Evolutionary conservation across 495 filamentous ascomycete species (phyloP), one percentile per base, ranked within the genome.

Genomic region (Beverwykella pulmonaria): DNA sequence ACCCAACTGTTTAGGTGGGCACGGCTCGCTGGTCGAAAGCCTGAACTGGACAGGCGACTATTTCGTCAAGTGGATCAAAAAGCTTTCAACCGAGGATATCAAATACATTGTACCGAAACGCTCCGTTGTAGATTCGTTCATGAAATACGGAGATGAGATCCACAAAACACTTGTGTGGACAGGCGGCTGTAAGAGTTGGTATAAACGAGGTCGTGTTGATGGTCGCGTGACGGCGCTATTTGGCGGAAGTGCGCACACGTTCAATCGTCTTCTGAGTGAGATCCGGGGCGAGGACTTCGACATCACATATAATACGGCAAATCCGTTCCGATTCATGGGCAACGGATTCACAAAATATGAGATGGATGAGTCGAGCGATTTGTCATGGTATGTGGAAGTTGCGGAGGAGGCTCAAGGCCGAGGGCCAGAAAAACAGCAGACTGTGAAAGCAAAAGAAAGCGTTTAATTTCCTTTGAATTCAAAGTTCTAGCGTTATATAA

Each of bases 1-100:
- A 4, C 86, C 86, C 0, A 82, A 87, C 59, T 79, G 77, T 26
- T 77, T 78, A 0, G 77, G 84, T 9, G 80, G 82, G 0, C 81
- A 80, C 36, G 84, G 84, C 0, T 83, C 81, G 1, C 75, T 88
- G 8, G 78, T 81, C 17, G 74, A 83, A 41, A 78, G 80, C 47
- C 75, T 86, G 15, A 82, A 86, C 63, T 79, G 77, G 72, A 79
- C 78, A 14, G 72, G 70, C 8, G 80, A 82, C 59, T 83, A 81
- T 39, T 78, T 82, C 4, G 61, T 79, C 59, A 75, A 76, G 30
- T 78, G 79, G 76, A 73, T 82, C 36, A 74, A 76, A 53, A 79
- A 81, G 64, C 76, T 81, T 17, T 71, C 78, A 0, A 75, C 79
- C 1, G 78, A 82, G 63, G 75, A 82, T 58, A 82, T 84, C 69